phyloP scores from a whole-genome alignment of 805 yeast species.

The Ascoidea rubescens region DNA sequence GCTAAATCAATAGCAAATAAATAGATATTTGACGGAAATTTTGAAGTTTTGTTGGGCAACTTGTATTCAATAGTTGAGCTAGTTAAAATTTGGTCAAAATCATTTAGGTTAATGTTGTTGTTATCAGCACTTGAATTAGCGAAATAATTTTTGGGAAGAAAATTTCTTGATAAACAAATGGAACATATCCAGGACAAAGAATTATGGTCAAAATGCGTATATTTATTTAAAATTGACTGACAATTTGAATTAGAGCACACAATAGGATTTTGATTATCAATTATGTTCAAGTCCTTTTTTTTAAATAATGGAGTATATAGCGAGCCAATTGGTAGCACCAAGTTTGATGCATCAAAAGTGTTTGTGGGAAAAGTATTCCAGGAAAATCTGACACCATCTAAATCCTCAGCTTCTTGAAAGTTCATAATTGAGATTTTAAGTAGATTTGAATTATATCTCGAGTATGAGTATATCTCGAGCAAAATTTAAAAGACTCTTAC shows the following conservation, averaged over 20 bases:
- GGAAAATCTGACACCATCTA: conserved; percentile 61
- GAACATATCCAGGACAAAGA: conserved; percentile 45
- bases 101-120: conserved; percentile 18
- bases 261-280: conserved; percentile 34
- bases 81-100: conserved; percentile 12
- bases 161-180: conserved; percentile 36
- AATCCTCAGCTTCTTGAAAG: conserved; percentile 52
- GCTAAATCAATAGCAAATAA: conserved; percentile 7
- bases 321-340: conserved; percentile 46
- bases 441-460: too few species aligned
- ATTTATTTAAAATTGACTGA: conserved; percentile 40
- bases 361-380: conserved; percentile 63
- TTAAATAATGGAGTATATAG: conserved; percentile 42
- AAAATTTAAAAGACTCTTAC: too few species aligned
- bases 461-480: too few species aligned
- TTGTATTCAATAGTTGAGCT: conserved; percentile 20
- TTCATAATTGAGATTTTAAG: conserved; percentile 14
- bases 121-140: conserved; percentile 13
- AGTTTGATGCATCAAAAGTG: conserved; percentile 39
- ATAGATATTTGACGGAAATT: conserved; percentile 6
- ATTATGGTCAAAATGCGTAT: conserved; percentile 36
- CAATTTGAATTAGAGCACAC: conserved; percentile 26
- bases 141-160: conserved; percentile 38
- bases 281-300: conserved; percentile 37
- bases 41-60: conserved; percentile 14